Conservation (phyloP, 768 basidiomycete species). For the Pisolithus albus region DNA sequence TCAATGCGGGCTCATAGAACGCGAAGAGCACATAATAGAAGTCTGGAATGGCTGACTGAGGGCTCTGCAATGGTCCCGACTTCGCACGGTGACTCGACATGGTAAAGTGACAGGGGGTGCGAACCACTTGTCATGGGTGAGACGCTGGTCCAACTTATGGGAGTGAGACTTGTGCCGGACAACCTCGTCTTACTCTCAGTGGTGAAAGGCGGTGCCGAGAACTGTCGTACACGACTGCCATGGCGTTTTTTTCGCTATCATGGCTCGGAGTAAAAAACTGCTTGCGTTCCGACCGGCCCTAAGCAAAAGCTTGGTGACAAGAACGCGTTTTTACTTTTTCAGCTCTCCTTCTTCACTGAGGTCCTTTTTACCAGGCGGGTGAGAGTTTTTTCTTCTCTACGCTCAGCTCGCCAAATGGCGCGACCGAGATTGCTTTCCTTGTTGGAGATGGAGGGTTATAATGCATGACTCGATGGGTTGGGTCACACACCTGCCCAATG, state of each 20-base stretch:
- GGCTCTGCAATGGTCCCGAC: slow-evolving; percentile 29
- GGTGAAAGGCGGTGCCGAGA: background rate
- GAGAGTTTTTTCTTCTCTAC: slow-evolving; percentile 27
- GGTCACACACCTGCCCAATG: slow-evolving; percentile 13
- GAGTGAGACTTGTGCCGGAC: too few species aligned
- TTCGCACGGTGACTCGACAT: background rate
- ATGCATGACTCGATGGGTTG: slow-evolving; percentile 44
- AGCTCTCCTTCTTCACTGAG: slow-evolving; percentile 49
- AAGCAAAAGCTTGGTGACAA: slow-evolving; percentile 6
- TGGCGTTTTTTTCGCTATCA: background rate
- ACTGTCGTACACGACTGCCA: background rate
- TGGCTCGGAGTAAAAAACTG: background rate
- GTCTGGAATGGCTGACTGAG: slow-evolving; percentile 59
- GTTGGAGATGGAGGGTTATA: slow-evolving; percentile 52
- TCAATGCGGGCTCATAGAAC: slow-evolving; percentile 66
- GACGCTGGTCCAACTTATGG: background rate
- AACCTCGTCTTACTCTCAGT: background rate
- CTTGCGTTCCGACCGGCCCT: slow-evolving; percentile 18
- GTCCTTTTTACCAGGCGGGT: slow-evolving; percentile 63
- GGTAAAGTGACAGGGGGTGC: background rate
- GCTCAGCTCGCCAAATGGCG: slow-evolving; percentile 67
- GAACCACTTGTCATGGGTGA: slow-evolving; percentile 1
- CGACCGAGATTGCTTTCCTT: slow-evolving; percentile 53
- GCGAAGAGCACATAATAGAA: slow-evolving; percentile 71
- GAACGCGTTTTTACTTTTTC: slow-evolving; percentile 4